Base-by-base conservation (phyloP, 371 early-diverging fungal species). In the Mortierella sp. region DNA sequence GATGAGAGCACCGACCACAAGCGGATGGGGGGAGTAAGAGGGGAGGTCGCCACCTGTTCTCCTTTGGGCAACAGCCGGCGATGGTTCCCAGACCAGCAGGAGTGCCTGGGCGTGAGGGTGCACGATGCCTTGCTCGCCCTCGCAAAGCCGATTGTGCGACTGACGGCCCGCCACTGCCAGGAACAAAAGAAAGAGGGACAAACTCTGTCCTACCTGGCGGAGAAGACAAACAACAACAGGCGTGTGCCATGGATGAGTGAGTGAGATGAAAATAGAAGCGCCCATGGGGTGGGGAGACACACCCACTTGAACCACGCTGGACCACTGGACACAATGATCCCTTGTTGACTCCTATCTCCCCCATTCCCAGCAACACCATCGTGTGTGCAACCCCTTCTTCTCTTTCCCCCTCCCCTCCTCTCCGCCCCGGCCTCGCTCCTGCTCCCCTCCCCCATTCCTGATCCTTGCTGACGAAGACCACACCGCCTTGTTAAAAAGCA, bases 1-100 rank as follows among this genome's bases (percentile, higher is more conserved):
- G 34, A 34, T 34, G 41, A 41, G 41, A 37, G 37, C 37, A 37
- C 41, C 41, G 41, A 41, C 41, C 41, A 41, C 41, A 41, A 37
- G 37, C 37, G 37, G 37, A 13, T n/a, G n/a, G n/a, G n/a, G n/a
- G n/a, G n/a, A n/a, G n/a, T n/a, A n/a, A n/a, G n/a, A n/a, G n/a
- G n/a, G n/a, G n/a, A n/a, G n/a, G n/a, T n/a, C n/a, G n/a, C n/a
- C n/a, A 37, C 37, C 37, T 37, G 13, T 37, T 37, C 37, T 37
- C 13, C 13, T 37, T 13, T 8, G 37, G 6, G 13, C 37, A 37
- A 13, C 13, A 37, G 37, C 13, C 37, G 13, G 13, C 13, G 13
- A 41, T 41, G 41, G 41, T 41, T 41, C 41, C 41, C 41, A 10
- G 41, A 41, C 41, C 41, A 41, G 17, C 12, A 41, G 3, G 41